Evolutionary conservation across 352 stramenopile genomes (phyloP), one percentile per base, ranked within the genome.

Genomic region (Pythium apleroticum): DNA sequence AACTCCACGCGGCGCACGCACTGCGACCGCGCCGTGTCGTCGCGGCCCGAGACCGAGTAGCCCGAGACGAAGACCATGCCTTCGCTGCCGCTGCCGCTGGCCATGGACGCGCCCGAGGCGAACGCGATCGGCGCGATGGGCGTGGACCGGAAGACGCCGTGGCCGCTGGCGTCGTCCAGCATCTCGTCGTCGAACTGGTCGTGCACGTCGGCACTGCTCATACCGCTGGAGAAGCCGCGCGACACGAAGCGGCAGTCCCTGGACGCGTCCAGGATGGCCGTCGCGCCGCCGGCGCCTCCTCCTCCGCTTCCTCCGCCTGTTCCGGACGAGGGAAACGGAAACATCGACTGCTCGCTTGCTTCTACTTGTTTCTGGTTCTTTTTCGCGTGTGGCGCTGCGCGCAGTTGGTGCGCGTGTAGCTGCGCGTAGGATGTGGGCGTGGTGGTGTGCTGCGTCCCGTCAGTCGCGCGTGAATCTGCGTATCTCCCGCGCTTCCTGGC

Each of bases 111-210:
- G 14, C 59, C 55, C 39, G 61, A 46, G 19, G 45, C 46, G 37
- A 75, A 72, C 43, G 27, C 33, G 69, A 65, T 41, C 41, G 71
- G 69, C 31, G 73, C 63, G 14, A 72, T 59, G 5, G 79, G 73
- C 20, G 83, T 87, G n/a, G 83, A 91, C 50, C 83, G 83, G 52
- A 71, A 88, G 24, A 81, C 61, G 28, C 53, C 67, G n/a, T 50
- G 43, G 50, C 74, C 58, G 35, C 81, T 68, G 10, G 73, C 68
- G 54, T 80, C 77, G 52, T 72, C 73, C 43, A 86, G 55, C 59
- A 84, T 72, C 53, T 91, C 82, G 37, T 89, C 80, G 28, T 84
- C 65, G 83, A 81, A 53, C 43, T 50, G 43, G 43, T 50, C 43
- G 43, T 50, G 43, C 43, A n/a, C 43, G 43, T 50, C 43, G 19